Evolutionary conservation across 139 green algal genomes (phyloP).

Genomic region (Nannochloris sp.): DNA sequence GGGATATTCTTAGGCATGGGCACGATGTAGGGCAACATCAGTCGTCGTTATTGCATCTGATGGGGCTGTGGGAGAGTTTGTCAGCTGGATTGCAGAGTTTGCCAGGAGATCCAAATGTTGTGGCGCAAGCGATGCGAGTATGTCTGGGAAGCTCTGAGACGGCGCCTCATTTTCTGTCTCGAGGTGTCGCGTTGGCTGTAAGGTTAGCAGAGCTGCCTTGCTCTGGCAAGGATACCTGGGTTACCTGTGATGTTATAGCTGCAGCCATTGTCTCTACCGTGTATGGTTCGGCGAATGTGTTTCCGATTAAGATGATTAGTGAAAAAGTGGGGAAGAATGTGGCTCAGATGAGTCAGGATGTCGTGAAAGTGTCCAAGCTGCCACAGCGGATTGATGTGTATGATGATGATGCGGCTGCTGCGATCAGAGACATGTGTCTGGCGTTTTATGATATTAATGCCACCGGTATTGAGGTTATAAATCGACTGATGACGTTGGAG

Average conservation of each 20-base stretch:
- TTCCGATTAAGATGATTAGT: slow-evolving; percentile 38
- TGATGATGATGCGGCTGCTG: slow-evolving; percentile 69
- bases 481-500: slow-evolving; percentile 40
- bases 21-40: background rate
- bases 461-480: slow-evolving; percentile 71
- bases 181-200: slow-evolving; percentile 61
- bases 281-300: slow-evolving; percentile 17
- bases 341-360: slow-evolving; percentile 50
- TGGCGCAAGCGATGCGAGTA: background rate
- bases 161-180: slow-evolving; percentile 22
- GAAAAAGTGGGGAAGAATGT: slow-evolving; percentile 42
- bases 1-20: background rate
- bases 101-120: slow-evolving; percentile 2
- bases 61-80: slow-evolving; percentile 10
- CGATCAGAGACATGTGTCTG: slow-evolving; percentile 75
- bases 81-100: background rate
- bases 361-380: slow-evolving; percentile 51
- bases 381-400: slow-evolving; percentile 59
- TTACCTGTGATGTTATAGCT: slow-evolving; percentile 44
- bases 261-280: slow-evolving; percentile 71
- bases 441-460: slow-evolving; percentile 75
- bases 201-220: slow-evolving; percentile 47
- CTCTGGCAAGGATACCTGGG: slow-evolving; percentile 47
- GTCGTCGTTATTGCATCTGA: slow-evolving; percentile 18
- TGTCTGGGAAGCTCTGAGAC: background rate